phyloP scores from a whole-genome alignment of 257 asterid genomes.

The Solanum dulcamara region DNA sequence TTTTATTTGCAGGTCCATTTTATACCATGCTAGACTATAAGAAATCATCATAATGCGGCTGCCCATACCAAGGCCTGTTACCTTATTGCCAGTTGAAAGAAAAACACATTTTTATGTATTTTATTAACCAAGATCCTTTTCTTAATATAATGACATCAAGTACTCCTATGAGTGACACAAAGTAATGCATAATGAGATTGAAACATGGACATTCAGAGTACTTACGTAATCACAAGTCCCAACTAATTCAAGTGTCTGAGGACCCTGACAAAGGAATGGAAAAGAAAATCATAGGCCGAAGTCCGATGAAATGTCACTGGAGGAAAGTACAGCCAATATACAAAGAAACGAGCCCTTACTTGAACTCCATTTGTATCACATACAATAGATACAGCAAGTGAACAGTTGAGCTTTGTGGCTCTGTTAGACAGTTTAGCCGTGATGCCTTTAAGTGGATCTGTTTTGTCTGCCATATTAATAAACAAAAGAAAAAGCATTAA shows the following conservation, averaged over 20 bases:
- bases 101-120: not conserved
- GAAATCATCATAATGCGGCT: not conserved
- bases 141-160: not conserved
- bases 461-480: slow-evolving; percentile 48
- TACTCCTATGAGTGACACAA: not conserved
- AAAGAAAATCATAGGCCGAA: not conserved
- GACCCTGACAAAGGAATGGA: slow-evolving; percentile 42
- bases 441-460: slow-evolving; percentile 54
- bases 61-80: not conserved
- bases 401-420: slow-evolving; percentile 48
- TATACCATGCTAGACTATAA: not conserved
- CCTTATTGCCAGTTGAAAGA: not conserved
- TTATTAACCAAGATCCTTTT: not conserved
- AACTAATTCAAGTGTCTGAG: slow-evolving; percentile 39
- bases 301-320: not conserved
- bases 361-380: slow-evolving; percentile 59
- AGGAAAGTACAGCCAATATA: not conserved
- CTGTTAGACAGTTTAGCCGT: slow-evolving; percentile 53
- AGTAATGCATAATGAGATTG: not conserved
- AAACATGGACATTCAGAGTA: not conserved
- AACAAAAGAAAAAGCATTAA: slow-evolving; percentile 6
- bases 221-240: slow-evolving; percentile 84
- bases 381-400: slow-evolving; percentile 69
- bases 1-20: not conserved
- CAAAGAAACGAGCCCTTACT: slow-evolving; percentile 30